Evolutionary conservation across 2,329 filamentous ascomycete genomes (phyloP).

Genomic region (Fusarium sp.): DNA sequence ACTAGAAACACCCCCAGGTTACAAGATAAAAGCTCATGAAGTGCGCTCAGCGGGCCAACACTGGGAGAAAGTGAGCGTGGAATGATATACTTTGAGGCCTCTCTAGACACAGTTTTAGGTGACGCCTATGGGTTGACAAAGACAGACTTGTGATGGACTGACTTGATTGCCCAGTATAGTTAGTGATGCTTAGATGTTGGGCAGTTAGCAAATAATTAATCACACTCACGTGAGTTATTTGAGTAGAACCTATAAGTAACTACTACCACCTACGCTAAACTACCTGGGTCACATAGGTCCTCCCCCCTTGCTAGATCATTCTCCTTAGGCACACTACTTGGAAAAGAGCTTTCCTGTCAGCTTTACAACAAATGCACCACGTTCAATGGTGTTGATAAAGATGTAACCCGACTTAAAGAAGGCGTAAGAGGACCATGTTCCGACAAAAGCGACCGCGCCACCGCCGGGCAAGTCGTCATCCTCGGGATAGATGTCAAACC

Average conservation of each 20-base stretch:
- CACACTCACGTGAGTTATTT: background rate
- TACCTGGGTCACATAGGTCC: background rate
- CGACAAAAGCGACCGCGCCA: constrained; percentile 55
- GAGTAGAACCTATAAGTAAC: background rate
- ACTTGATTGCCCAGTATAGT: background rate
- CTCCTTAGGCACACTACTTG: background rate
- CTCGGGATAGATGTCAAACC: constrained; percentile 64
- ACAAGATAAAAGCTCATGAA: background rate
- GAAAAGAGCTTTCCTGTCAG: constrained; percentile 41
- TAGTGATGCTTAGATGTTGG: background rate
- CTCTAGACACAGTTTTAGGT: background rate
- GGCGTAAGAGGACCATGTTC: constrained; percentile 62
- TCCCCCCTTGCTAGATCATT: background rate
- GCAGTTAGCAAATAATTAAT: background rate
- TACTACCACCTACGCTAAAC: background rate
- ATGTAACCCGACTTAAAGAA: constrained; percentile 62
- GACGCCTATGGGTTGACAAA: too few relatives aligned
- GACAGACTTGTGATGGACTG: background rate
- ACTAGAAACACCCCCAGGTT: background rate
- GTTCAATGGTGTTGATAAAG: constrained; percentile 64
- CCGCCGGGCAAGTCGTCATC: constrained; percentile 56
- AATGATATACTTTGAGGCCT: background rate
- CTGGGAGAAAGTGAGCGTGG: background rate
- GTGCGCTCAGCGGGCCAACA: accelerated
- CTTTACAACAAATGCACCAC: constrained; percentile 61